Base-by-base conservation (phyloP, 352 stramenopile genomes). In the Phytopythium sindhum region DNA sequence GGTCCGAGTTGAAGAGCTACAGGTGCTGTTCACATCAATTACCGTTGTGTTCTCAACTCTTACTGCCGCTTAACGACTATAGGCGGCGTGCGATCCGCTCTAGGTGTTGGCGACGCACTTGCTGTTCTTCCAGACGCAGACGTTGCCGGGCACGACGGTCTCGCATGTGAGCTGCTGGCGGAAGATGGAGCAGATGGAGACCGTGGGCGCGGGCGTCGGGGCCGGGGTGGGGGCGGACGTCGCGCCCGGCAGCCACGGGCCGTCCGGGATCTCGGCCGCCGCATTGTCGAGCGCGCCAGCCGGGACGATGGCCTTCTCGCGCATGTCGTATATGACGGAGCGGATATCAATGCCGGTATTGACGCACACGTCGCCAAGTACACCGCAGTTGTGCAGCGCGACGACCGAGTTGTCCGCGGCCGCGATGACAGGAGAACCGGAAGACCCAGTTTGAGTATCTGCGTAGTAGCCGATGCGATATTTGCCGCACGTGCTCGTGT, bases 371-470 rank as follows among this genome's bases (percentile, higher is more conserved):
- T 45, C 61, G 5, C 48, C 59, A 11, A 70, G 61, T 33, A 68
- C 68, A 7, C 76, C 79, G 51, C 79, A 88, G 58, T 73, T 73
- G 67, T 88, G 79, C 15, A 88, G 70, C 8, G 61, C 77, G 1
- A 86, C 61, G 8, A 88, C 79, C 8, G 23, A 4, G 61, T 88
- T 84, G 60, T 86, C 76, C 1, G 57, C 63, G n/a, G 63, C 48
- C 7, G 67, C 69, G 10, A 85, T 53, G 8, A 88, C 67, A 0
- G 76, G 78, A 21, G 76, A 85, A 8, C 78, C 78, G 0, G 75
- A 87, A 0, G 78, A 78, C 0, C 78, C 73, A 1, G 45, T 28
- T 24, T 75, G 56, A 2, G 78, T 86, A 56, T 88, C 78, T 0
- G 76, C 67, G 9, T 61, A 63, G 73, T 88, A 88, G 2, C 57